Evolutionary conservation across 2,329 filamentous ascomycete species (phyloP).

Genomic region (Cladobotryum protrusum): DNA sequence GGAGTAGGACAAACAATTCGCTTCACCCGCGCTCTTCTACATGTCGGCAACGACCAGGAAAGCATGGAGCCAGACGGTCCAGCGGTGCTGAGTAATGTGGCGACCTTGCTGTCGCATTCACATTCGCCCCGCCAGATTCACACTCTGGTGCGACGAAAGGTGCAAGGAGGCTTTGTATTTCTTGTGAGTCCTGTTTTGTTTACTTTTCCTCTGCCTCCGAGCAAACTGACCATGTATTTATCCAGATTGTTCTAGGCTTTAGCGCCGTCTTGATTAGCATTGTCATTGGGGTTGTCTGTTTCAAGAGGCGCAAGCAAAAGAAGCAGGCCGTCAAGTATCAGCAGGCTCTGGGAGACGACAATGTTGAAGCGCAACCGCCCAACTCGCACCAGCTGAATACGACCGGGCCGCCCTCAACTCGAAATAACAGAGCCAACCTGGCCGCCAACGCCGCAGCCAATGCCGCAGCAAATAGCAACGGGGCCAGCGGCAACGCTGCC

Average conservation of each 20-base stretch:
- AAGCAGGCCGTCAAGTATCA: slow-evolving; percentile 21
- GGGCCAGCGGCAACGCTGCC: slow-evolving; percentile 15
- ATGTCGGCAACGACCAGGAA: neutral
- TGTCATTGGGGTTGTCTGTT: neutral
- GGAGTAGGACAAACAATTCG: no score
- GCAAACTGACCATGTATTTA: neutral
- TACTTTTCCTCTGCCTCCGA: no score
- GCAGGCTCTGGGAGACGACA: slow-evolving; percentile 25
- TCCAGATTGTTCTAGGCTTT: slow-evolving; percentile 4
- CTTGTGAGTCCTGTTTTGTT: slow-evolving; percentile 11
- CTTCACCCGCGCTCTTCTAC: no score
- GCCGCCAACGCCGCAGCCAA: neutral
- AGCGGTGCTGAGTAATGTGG: neutral
- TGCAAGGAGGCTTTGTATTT: slow-evolving; percentile 6
- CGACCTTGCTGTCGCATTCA: neutral
- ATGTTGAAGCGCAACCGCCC: slow-evolving; percentile 10
- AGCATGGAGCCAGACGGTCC: neutral
- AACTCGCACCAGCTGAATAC: slow-evolving; percentile 22
- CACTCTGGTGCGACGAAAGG: slow-evolving; percentile 3
- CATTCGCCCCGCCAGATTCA: slow-evolving; percentile 6
- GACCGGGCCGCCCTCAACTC: slow-evolving; percentile 9
- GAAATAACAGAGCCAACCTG: neutral
- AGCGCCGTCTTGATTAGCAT: neutral
- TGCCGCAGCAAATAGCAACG: slow-evolving; percentile 1
- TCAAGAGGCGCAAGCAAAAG: slow-evolving; percentile 15